Evolutionary conservation across 2,329 filamentous ascomycete genomes (phyloP), one percentile per base, ranked within the genome.

Genomic region (Aspergillus sp.): DNA sequence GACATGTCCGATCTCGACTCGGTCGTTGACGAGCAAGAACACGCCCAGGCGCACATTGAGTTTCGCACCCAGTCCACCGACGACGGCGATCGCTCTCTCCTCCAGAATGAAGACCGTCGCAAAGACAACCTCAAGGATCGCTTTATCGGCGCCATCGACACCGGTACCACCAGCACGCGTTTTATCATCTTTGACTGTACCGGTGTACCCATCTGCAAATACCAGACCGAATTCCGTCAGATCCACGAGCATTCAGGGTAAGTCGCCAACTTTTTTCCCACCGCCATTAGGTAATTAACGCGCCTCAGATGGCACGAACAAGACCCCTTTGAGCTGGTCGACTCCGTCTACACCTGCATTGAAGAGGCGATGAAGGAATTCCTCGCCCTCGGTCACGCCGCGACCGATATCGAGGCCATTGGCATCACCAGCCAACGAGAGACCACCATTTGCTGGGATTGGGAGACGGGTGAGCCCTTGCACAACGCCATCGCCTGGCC

Each of bases 351-450:
- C 65, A 81, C 81, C 57, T 96, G 91, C 72, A 91, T 96, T 61
- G 87, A 91, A 61, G 83, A 84, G 58, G 89, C 89, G 0, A 83
- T 87, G 54, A 82, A 85, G 64, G 76, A 86, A 40, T 95, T 96
- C 72, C 73, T 83, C 46, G 78, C 82, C n/a, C 76, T 84, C 52
- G 90, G 91, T 55, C 82, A 90, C 72, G 78, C 81, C 21, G 78
- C 81, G 54, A 79, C 81, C 49, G 82, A 88, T 62, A 89, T 96
- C 66, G 87, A 77, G 68, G 83, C 88, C 10, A 80, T 96, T 59
- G 91, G 91, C 52, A 88, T 96, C 68, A 95, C 91, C 54, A 95
- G 92, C 74, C 91, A 96, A 77, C 86, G 91, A 68, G 91, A 96
- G 72, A 96, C 91, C 1, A 89, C 88, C 1, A 79, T 96, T 1